Evolutionary conservation across 441 rosid species (phyloP), one percentile per base, ranked within the genome.

Genomic region (Aleurites moluccanus): DNA sequence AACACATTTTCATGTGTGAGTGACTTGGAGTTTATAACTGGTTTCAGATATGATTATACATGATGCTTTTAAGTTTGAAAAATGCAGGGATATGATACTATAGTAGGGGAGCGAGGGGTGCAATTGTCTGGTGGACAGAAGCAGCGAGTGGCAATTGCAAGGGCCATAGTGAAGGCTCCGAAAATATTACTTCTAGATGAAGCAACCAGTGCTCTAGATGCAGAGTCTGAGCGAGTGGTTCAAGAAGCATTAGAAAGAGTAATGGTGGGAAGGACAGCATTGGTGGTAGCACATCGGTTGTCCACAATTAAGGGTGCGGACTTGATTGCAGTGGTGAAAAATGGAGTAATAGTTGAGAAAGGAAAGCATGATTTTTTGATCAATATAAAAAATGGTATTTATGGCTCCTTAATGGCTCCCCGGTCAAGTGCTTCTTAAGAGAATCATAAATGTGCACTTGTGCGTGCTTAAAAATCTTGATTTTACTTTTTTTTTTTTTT

Each of bases 91-190:
- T 92, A 90, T 40, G 86, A 83, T 6, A 87, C 88, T 2, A 25
- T 74, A 67, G 97, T 86, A 13, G 96, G 96, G 10, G 93, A 92
- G 56, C 79, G 89, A 81, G 97, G 97, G 64, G 78, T 82, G 57
- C 93, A 92, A n/a, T 21, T 88, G 74, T 90, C 94, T 0, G 90
- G 94, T 0, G 86, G 97, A 18, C 92, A 92, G 79, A 92, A 89
- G 83, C 89, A 92, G 65, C 60, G 91, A 66, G 87, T 90, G 60
- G 97, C 89, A 4, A 90, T 89, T 45, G 91, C 90, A 0, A 78
- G 91, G 15, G 96, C 94, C 6, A 85, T 90, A 2, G 77, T 84
- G 10, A 92, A 86, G 74, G 83, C 74, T 52, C 94, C 91, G 0
- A 89, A 77, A 75, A 81, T 88, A 76, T 75, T 87, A 68, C 86